These are phyloP conservation scores for Linnemannia zychae DNA, from an alignment of 192 early-diverging fungal genomes.

Conservation along the genomic window DNA sequence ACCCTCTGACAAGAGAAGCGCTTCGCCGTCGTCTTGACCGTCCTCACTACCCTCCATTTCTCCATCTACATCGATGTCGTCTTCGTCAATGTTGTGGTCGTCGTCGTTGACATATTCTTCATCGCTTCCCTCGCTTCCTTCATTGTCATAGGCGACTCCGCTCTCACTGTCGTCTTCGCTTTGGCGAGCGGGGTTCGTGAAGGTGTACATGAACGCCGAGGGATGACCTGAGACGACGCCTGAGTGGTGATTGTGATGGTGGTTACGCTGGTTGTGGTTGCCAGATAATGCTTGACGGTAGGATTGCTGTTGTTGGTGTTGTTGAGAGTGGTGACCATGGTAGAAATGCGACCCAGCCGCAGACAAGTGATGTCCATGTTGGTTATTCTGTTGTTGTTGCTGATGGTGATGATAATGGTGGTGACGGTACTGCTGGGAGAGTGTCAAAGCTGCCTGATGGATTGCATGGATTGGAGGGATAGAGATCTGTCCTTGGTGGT, in stretches of 20 bases:
- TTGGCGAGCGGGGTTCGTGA: background rate
- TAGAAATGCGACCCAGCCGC: background rate
- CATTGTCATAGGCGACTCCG: background rate
- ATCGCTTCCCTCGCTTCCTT: background rate
- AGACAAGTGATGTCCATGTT: background rate
- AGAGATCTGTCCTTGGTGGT: background rate
- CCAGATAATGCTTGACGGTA: background rate
- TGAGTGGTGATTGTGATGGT: background rate
- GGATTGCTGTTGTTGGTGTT: background rate
- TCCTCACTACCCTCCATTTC: background rate
- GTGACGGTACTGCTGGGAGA: conserved; percentile 3
- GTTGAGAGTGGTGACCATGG: background rate
- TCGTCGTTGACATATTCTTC: background rate
- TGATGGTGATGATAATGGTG: conserved; percentile 13
- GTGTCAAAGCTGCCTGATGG: background rate
- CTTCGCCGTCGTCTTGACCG: background rate
- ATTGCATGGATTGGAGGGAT: background rate
- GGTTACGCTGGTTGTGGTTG: background rate
- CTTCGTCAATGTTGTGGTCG: background rate
- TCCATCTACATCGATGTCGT: background rate
- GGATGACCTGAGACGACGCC: background rate
- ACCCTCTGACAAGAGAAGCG: background rate
- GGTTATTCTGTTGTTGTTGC: background rate
- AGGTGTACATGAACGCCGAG: background rate
- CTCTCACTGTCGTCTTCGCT: too few relatives aligned